Percentiles rank a stretch among this genome's conserved stretches.
These are phyloP conservation scores for Cynanchum wilfordii DNA, from an alignment of 257 asterid genomes.

Conservation along the genomic window DNA sequence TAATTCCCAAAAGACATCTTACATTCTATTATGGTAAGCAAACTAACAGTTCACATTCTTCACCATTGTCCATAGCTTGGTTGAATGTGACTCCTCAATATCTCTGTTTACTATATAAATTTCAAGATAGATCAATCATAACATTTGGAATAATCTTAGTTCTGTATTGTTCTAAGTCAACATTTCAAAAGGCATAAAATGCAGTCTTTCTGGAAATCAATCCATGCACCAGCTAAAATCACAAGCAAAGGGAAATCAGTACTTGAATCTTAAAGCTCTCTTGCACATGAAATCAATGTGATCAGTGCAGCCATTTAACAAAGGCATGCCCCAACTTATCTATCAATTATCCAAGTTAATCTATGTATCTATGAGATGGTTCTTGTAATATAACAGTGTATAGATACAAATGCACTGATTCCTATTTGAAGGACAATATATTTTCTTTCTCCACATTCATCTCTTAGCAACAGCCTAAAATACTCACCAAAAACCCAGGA, in stretches of 20 bases:
- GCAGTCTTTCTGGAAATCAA: not conserved
- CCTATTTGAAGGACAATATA: not conserved
- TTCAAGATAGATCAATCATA: not conserved
- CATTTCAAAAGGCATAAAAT: not conserved
- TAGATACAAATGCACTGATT: not conserved
- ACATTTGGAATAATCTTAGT: not conserved
- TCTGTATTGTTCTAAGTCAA: not conserved
- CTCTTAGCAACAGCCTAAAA: not conserved
- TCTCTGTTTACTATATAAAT: not conserved
- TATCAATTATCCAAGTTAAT: not conserved
- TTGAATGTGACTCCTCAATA: not conserved
- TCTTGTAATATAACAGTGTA: not conserved
- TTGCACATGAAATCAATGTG: not conserved
- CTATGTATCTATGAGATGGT: not conserved
- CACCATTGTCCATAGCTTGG: conserved; percentile 5
- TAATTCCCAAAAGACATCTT: not conserved
- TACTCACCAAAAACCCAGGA: not conserved
- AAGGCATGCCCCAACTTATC: not conserved
- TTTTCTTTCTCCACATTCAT: not conserved
- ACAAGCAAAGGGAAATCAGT: not conserved
- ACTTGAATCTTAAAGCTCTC: not conserved
- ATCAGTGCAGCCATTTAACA: not conserved
- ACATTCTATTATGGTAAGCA: not conserved
- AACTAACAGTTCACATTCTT: not conserved
- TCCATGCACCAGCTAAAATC: not conserved